These are phyloP conservation scores for Camelina neglecta DNA, from an alignment of 345 rosid species.

Conservation along the genomic window DNA sequence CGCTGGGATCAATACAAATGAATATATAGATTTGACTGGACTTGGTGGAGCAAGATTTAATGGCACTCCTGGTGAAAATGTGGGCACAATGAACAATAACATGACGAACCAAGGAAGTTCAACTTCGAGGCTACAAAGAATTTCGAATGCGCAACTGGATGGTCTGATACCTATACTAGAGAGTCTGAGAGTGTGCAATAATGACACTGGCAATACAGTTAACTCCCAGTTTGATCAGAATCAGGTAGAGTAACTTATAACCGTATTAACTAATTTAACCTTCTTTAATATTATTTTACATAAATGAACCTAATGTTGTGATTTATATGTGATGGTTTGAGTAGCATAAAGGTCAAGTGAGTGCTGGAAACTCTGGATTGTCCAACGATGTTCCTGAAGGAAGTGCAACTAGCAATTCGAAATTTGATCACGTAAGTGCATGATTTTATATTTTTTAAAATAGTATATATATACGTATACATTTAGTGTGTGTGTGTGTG, in stretches of 20 bases:
- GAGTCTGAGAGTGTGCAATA: background rate
- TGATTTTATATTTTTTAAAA: background rate
- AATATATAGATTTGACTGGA: background rate
- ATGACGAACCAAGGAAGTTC: slow-evolving; percentile 18
- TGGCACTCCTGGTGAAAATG: slow-evolving; percentile 2
- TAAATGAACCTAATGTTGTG: slow-evolving; percentile 12
- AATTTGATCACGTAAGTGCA: slow-evolving; percentile 1
- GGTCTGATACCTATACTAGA: slow-evolving; percentile 1
- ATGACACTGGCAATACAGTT: background rate
- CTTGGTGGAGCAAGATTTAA: background rate
- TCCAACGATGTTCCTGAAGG: background rate
- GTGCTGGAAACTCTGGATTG: background rate
- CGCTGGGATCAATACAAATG: background rate
- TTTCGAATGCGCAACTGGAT: background rate
- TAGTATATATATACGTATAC: too few species aligned
- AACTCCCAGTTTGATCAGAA: slow-evolving; percentile 16
- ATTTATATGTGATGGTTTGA: slow-evolving; percentile 9
- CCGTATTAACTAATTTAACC: background rate
- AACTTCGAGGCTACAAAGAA: background rate
- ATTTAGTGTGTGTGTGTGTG: too few species aligned
- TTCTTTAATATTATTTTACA: background rate
- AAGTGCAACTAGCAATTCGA: background rate
- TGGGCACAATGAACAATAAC: slow-evolving; percentile 17
- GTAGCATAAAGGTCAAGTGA: slow-evolving; percentile 10
- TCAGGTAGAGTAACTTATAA: slow-evolving; percentile 16